Evolutionary conservation across 768 basidiomycete genomes (phyloP), one percentile per base, ranked within the genome.

Genomic region (Cantharellus anzutake): DNA sequence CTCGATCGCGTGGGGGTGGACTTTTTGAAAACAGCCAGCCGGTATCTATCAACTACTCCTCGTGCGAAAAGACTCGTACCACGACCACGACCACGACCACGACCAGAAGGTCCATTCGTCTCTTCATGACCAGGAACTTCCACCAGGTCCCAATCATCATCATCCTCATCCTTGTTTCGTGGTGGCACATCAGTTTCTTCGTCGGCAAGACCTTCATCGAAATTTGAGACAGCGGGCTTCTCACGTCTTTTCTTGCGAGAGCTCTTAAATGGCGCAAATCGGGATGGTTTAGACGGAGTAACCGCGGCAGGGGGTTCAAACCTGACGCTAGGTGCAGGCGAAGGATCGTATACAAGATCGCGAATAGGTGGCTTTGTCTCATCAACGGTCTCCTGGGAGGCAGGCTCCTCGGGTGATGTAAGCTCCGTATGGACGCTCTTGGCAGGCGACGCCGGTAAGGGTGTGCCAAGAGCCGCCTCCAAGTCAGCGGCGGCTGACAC

Each of bases 141-240:
- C 62, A 94, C 77, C 63, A 92, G 79, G 76, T 92, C 90, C 90
- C 91, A 94, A 60, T 91, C 90, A 48, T 89, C 85, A 57, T 90
- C 88, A 59, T 83, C 80, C 20, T 81, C 80, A 4, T 71, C 66
- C 73, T 40, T 67, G 67, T 57, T 75, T 75, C 20, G 71, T 73
- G 59, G 66, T 29, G 20, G 67, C 39, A 71, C 72, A 1, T 65
- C 73, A 16, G 75, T 74, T 61, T 73, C 75, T 38, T 74, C 74
- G 61, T 71, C 71, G 70, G 66, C 81, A 80, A 52, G 80, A 78
- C 5, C 14, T 42, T 41, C 7, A 69, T 91, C 86, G 69, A 92
- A 71, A 1, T 86, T 87, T 14, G 81, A 76, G 50, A 91, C 79
- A 60, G 86, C 88, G 39, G 88, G 90, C 67, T 86, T 86, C 70